Percentiles rank a stretch among this genome's conserved stretches.
phyloP scores from a whole-genome alignment of 2,329 filamentous ascomycete genomes.

The Blumeriella jaapii region DNA sequence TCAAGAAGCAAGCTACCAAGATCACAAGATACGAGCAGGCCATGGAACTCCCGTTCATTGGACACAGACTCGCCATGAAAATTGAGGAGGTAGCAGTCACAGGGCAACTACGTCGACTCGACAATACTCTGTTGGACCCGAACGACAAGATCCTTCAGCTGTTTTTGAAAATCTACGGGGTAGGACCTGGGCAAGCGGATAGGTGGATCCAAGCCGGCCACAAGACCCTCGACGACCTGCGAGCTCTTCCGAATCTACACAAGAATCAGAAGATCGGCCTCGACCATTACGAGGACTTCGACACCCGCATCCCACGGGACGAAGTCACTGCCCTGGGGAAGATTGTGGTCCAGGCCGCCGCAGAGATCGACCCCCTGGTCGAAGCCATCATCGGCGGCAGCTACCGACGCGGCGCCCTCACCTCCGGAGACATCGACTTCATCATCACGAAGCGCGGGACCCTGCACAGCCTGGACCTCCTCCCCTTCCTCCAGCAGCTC shows the following conservation, averaged over 20 bases:
- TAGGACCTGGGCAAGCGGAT: slow-evolving; percentile 56
- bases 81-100: slow-evolving; percentile 83
- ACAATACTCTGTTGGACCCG: slow-evolving; percentile 57
- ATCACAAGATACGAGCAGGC: slow-evolving; percentile 63
- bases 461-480: slow-evolving; percentile 40
- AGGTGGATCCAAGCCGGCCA: slow-evolving; percentile 69
- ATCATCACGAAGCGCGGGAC: slow-evolving; percentile 63
- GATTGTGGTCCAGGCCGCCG: slow-evolving; percentile 49
- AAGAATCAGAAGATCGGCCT: slow-evolving; percentile 64
- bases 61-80: slow-evolving; percentile 63
- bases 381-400: slow-evolving; percentile 71
- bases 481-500: slow-evolving; percentile 49
- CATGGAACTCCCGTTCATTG: slow-evolving; percentile 53
- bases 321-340: slow-evolving; percentile 63
- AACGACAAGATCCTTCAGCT: slow-evolving; percentile 51
- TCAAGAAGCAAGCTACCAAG: slow-evolving; percentile 52
- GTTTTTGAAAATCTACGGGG: slow-evolving; percentile 73
- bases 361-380: slow-evolving; percentile 48
- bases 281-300: slow-evolving; percentile 70
- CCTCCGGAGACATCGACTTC: slow-evolving; percentile 74
- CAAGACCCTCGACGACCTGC: slow-evolving; percentile 62
- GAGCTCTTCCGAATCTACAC: slow-evolving; percentile 48
- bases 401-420: slow-evolving; percentile 66
- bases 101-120: slow-evolving; percentile 57
- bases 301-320: slow-evolving; percentile 61